Evolutionary conservation across 2,329 filamentous ascomycete species (phyloP).

Genomic region (Talaromyces sp.): DNA sequence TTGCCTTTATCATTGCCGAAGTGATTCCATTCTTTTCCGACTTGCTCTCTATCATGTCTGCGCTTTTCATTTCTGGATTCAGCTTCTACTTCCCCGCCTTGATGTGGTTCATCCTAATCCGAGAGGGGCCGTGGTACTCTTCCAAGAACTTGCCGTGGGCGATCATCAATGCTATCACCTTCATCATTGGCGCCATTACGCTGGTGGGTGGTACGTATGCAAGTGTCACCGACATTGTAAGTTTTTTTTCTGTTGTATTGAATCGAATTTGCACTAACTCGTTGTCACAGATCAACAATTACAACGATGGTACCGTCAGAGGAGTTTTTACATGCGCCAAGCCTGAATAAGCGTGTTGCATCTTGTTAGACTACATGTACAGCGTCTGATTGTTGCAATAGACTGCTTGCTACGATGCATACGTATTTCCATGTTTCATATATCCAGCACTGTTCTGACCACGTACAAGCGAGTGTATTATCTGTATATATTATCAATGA

Average conservation of each 20-base stretch:
- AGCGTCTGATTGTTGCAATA: neutral
- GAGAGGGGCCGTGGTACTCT: conserved; percentile 27
- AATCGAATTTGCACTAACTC: neutral
- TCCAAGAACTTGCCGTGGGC: conserved; percentile 52
- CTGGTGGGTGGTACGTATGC: conserved; percentile 74
- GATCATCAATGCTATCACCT: conserved; percentile 64
- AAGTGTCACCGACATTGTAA: conserved; percentile 43
- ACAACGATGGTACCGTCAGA: conserved; percentile 6
- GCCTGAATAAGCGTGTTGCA: neutral
- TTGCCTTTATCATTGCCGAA: conserved; percentile 81
- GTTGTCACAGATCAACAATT: conserved; percentile 9
- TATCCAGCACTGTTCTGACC: neutral
- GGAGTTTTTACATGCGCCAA: conserved; percentile 14
- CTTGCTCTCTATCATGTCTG: conserved; percentile 47
- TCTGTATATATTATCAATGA: neutral
- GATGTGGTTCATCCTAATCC: conserved; percentile 32
- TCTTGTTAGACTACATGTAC: neutral
- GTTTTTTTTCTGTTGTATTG: conserved; percentile 17
- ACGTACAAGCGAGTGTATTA: neutral
- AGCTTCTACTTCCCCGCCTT: conserved; percentile 68
- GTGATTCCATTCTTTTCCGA: conserved; percentile 84
- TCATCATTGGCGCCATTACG: conserved; percentile 69
- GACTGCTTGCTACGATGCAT: neutral
- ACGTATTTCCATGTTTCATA: neutral
- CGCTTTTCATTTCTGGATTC: conserved; percentile 82